Evolutionary conservation across 2,329 filamentous ascomycete genomes (phyloP).

Genomic region (Alternaria rosae): DNA sequence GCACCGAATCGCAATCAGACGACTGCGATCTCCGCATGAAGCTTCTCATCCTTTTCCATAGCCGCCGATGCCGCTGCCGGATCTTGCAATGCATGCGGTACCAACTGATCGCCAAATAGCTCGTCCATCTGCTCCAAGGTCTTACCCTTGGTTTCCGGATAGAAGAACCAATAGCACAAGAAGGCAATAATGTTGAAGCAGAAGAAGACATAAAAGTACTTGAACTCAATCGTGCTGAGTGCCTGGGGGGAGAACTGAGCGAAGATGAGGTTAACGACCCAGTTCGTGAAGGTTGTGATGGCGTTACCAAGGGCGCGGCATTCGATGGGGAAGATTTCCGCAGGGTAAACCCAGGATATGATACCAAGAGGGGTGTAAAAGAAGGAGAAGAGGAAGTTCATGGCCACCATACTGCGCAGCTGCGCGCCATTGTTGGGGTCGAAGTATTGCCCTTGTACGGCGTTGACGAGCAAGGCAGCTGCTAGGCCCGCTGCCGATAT

Average conservation of each 20-base stretch:
- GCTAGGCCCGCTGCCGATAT: slow-evolving; percentile 54
- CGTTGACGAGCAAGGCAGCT: slow-evolving; percentile 43
- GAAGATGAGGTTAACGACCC: slow-evolving; percentile 58
- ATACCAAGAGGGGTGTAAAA: slow-evolving; percentile 56
- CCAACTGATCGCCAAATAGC: slow-evolving; percentile 44
- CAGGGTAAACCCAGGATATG: slow-evolving; percentile 58
- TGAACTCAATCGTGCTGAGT: slow-evolving; percentile 42
- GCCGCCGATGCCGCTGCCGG: slow-evolving; percentile 38
- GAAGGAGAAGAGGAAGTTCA: slow-evolving; percentile 58
- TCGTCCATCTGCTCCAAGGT: slow-evolving; percentile 43
- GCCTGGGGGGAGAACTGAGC: slow-evolving; percentile 59
- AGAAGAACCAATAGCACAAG: slow-evolving; percentile 38
- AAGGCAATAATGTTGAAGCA: slow-evolving; percentile 56
- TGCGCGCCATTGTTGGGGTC: slow-evolving; percentile 46
- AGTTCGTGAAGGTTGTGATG: slow-evolving; percentile 56
- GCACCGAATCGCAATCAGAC: neutral
- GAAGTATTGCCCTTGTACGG: slow-evolving; percentile 51
- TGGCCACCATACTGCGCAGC: slow-evolving; percentile 55
- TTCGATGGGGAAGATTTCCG: slow-evolving; percentile 57
- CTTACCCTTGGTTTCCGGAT: slow-evolving; percentile 41
- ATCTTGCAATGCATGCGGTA: slow-evolving; percentile 48
- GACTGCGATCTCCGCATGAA: slow-evolving; percentile 7
- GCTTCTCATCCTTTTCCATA: slow-evolving; percentile 32
- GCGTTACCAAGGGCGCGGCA: slow-evolving; percentile 54
- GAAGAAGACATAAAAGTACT: slow-evolving; percentile 56